phyloP scores from a whole-genome alignment of 1,139 yeast species.

The Pichia sp. region DNA sequence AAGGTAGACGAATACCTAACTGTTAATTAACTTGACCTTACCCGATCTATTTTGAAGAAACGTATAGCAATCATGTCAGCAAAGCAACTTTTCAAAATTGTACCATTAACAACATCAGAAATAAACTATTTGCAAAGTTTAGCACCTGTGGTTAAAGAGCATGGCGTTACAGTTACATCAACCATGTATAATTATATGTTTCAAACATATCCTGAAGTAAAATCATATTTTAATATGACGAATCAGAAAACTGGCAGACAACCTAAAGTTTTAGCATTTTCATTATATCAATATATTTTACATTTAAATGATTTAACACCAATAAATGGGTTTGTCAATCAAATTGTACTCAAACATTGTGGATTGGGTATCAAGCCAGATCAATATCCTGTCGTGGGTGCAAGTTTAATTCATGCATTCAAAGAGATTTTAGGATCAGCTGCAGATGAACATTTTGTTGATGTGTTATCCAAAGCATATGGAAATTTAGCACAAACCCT shows the following conservation, averaged over 20 bases:
- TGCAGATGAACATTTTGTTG: slow-evolving; percentile 51
- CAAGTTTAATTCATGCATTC: slow-evolving; percentile 48
- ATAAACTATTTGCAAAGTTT: slow-evolving; percentile 14
- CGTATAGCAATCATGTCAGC: slow-evolving; percentile 6
- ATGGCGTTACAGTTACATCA: slow-evolving; percentile 51
- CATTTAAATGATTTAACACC: slow-evolving; percentile 56
- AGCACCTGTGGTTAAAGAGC: slow-evolving; percentile 48
- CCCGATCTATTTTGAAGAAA: too few relatives aligned
- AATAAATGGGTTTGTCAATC: slow-evolving; percentile 48
- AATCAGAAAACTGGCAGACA: slow-evolving; percentile 53
- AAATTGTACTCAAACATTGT: slow-evolving; percentile 60
- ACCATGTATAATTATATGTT: slow-evolving; percentile 54
- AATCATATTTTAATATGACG: slow-evolving; percentile 52
- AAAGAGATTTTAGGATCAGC: slow-evolving; percentile 49
- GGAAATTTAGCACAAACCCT: slow-evolving; percentile 56
- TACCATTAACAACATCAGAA: slow-evolving; percentile 13
- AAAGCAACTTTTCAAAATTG: slow-evolving; percentile 14
- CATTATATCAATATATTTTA: slow-evolving; percentile 57
- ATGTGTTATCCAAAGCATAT: slow-evolving; percentile 66
- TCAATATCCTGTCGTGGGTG: slow-evolving; percentile 62
- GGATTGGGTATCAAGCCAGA: slow-evolving; percentile 57
- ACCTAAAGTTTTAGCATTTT: slow-evolving; percentile 59
- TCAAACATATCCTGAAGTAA: slow-evolving; percentile 45
- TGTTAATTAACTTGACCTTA: too few relatives aligned
- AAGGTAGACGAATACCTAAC: too few relatives aligned